These are phyloP conservation scores for Boletus coccyginus DNA, from an alignment of 768 basidiomycete genomes.

Conservation along the genomic window DNA sequence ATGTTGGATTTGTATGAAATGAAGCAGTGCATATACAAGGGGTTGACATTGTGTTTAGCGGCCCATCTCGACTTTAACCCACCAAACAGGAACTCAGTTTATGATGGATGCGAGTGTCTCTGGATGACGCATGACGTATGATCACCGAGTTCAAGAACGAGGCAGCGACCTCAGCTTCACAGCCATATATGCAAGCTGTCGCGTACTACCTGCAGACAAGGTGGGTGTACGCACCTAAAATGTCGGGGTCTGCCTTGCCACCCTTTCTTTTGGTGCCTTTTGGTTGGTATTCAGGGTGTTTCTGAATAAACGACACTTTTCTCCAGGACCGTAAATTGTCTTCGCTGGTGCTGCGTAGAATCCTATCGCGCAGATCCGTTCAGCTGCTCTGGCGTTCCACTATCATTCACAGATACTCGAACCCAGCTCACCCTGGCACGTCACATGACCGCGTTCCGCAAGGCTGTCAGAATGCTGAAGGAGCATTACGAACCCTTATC, in stretches of 20 bases:
- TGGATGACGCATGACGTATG: too few species aligned
- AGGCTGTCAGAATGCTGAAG: conserved; percentile 20
- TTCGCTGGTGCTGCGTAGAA: conserved; percentile 29
- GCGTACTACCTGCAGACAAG: too few species aligned
- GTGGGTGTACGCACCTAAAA: too few species aligned
- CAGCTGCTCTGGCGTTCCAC: conserved; percentile 21
- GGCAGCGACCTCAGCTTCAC: background rate
- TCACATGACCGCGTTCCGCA: conserved; percentile 26
- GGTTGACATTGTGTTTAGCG: background rate
- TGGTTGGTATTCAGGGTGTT: background rate
- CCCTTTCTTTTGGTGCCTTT: background rate
- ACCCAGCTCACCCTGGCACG: conserved; percentile 6
- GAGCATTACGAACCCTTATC: conserved; percentile 18
- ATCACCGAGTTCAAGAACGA: background rate
- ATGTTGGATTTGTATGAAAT: background rate
- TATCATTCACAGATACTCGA: conserved; percentile 19
- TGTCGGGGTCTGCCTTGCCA: background rate
- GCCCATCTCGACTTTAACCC: too few species aligned
- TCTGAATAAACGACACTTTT: too few species aligned
- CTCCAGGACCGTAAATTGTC: conserved; percentile 24
- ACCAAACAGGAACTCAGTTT: too few species aligned
- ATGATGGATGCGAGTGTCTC: too few species aligned
- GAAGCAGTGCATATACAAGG: background rate
- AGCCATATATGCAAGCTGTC: background rate
- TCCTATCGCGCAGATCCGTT: conserved; percentile 25